Evolutionary conservation across 192 early-diverging fungal species (phyloP), one percentile per base, ranked within the genome.

Genomic region (Backusella mclennaniae): DNA sequence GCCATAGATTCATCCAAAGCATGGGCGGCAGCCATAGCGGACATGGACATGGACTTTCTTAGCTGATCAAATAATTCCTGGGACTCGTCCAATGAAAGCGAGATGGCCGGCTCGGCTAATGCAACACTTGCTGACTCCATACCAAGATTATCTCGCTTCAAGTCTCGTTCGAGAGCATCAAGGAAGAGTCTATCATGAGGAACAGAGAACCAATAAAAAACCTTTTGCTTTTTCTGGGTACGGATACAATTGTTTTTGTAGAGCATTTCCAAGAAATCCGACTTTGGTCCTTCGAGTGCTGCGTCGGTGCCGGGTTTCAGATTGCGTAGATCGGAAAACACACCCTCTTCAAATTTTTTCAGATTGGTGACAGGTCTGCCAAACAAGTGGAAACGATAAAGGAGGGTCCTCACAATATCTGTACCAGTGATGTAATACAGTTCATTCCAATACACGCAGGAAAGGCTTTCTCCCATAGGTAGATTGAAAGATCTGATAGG

Each of bases 141-240:
- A 5, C 92, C 93, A 73, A 92, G 87, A 6, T 94, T 90, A 84
- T 98, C 97, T 36, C 96, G 90, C 86, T 98, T 99, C 31, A 98
- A 84, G 80, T 99, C 96, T 44, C 97, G 89, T 83, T 99, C 96
- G 49, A 98, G 89, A 0, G 97, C 97, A 81, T 99, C 97, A 49
- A 94, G 87, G 81, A 99, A 99, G 53, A 99, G 90, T 42, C 93
- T 81, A 78, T 99, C 97, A 79, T 97, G 97, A 14, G 92, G 93
- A 19, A 99, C 98, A 21, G 95, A 93, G 80, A 92, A 93, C 97
- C 98, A 99, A 79, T 93, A 97, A 83, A 98, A 99, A 19, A 99
- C 98, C 73, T 98, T 98, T 86, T 99, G 98, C 87, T 98, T 98
- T 89, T 98, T 99, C 81, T 98, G 96, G 2, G 96, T 97, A 31